Evolutionary conservation across 1,139 yeast genomes (phyloP), one percentile per base, ranked within the genome.

Genomic region (Meyerozyma sp.): DNA sequence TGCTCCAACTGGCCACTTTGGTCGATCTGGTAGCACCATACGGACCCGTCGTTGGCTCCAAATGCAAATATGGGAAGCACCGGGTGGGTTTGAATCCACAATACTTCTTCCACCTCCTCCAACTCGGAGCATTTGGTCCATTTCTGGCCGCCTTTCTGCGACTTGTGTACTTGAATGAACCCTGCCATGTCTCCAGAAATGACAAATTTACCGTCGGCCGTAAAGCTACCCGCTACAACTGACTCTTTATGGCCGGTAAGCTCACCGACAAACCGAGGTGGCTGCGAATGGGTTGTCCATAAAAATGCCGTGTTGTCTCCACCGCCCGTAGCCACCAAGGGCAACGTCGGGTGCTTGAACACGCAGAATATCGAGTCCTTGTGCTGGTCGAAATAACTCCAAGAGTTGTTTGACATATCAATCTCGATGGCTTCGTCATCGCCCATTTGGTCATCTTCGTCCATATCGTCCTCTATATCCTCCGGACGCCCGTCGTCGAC

Each of bases 171-270:
- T 53, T 88, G 75, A 32, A 93, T 72, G 52, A 81, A 81, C 44
- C 98, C 98, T 42, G 81, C 82, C 99, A 93, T 93, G 62, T 94
- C 98, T 40, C 93, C 98, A 7, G 97, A 85, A 8, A 93, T 77
- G 36, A 87, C 72, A 58, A 70, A 89, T 40, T 79, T 74, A 21
- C 98, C 98, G 54, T 89, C 95, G 34, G 70, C 65, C 1, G 96
- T 83, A 63, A 94, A 93, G 0, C 82, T 88, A 40, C 94, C 93
- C 8, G 90, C 74, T 42, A 89, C 78, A 8, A 93, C 95, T 26
- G 95, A 85, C 60, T 93, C 99, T 36, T 82, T 83, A 63, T 89
- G 96, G 13, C 91, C 90, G 43, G 68, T 70, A 41, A 91, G 68
- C 54, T 84, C 83, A 36, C 86, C 82, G 3, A 88, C 91, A 49